Base-by-base conservation (phyloP, 345 rosid species). In the Citrus unshiu region DNA sequence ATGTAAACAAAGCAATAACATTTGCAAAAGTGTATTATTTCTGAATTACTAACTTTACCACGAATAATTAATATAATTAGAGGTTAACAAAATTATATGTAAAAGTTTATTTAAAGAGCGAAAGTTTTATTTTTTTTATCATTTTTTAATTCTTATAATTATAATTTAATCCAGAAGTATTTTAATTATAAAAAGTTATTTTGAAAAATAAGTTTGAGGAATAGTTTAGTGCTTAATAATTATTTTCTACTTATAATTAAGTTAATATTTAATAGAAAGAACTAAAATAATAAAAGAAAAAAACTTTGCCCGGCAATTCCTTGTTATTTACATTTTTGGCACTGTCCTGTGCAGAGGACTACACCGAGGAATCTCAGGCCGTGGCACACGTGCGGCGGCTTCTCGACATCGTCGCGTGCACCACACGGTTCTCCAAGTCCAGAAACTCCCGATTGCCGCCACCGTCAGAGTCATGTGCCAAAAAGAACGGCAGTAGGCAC, bases 391-490 rank as follows among this genome's bases (percentile, higher is more conserved):
- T 91, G 69, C 89, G 95, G 80, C 76, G 93, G 65, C 84, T 89
- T 34, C 86, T 89, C 10, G 95, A 91, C 77, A 87, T 91, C 68
- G 88, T 88, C 16, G 92, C 93, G 27, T 91, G 93, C 87, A 88
- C 91, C 70, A 83, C 91, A 62, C 75, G 89, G 77, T 88, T 89
- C 81, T 56, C 81, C 46, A 91, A 81, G 80, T 77, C 85, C 70
- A 88, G 80, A 78, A 70, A 83, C 76, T 9, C 71, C 14, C 32
- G 77, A 12, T 71, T 73, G 8, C 75, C 83, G 34, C 68, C 85
- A 22, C 59, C 85, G 40, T 60, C 84, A 3, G 86, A 90, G 13
- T 79, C 89, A 25, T 84, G 84, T 22, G 37, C 83, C 70, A 86
- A 70, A 70, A 89, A 83, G 77, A 66, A 34, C 60, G 64, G 54